Evolutionary conservation across 192 early-diverging fungal genomes (phyloP).

Genomic region (Coemansia sp.): DNA sequence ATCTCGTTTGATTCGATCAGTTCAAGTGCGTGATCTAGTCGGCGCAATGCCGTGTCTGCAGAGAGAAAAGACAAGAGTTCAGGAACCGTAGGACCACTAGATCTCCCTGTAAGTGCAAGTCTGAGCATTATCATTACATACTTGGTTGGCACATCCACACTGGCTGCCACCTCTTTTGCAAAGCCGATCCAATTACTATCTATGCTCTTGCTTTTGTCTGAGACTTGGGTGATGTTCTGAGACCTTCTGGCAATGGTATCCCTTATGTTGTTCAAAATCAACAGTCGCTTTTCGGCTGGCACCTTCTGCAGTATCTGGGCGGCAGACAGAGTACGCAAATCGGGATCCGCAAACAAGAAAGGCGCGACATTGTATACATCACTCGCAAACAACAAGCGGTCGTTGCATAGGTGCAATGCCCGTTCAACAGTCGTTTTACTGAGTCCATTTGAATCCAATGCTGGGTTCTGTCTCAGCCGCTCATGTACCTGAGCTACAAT

Average conservation of each 20-base stretch:
- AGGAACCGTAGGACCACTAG: constrained; percentile 38
- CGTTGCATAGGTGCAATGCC: constrained; percentile 31
- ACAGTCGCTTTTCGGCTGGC: constrained; percentile 20
- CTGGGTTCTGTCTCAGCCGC: constrained; percentile 3
- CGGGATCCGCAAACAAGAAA: constrained; percentile 41
- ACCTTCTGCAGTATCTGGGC: constrained; percentile 11
- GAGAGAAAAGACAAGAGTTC: constrained; percentile 33
- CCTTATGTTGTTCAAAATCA: constrained; percentile 12
- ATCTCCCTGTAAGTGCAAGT: constrained; percentile 63
- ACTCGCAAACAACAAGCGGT: constrained; percentile 34
- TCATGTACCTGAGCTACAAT: constrained; percentile 17
- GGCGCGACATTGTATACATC: constrained; percentile 30
- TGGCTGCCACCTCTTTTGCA: constrained; percentile 44
- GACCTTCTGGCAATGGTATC: background rate
- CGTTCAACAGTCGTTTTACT: constrained; percentile 3
- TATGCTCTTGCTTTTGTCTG: background rate
- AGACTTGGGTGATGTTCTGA: background rate
- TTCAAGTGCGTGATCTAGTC: constrained; percentile 10
- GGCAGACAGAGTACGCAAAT: constrained; percentile 6
- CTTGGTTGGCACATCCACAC: constrained; percentile 38
- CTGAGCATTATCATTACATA: constrained; percentile 66
- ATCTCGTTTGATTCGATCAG: background rate
- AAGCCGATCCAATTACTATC: constrained; percentile 18
- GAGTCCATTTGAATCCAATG: background rate
- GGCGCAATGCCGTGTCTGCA: constrained; percentile 8